Conservation (phyloP, 1,139 yeast species). For the Geotrichum carabidarum region DNA sequence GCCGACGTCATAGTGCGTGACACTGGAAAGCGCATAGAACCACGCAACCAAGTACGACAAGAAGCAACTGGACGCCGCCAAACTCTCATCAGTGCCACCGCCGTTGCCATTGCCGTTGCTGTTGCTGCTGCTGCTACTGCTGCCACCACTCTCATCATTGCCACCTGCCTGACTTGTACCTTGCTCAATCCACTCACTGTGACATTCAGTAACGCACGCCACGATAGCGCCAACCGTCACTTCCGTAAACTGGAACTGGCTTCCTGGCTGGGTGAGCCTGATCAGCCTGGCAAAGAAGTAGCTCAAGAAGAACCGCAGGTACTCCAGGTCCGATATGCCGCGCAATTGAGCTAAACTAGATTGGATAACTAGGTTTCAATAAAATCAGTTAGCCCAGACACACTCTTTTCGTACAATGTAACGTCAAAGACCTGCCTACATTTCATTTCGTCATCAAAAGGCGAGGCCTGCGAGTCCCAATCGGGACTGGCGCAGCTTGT, state of each 20-base stretch:
- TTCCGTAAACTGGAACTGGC: background rate
- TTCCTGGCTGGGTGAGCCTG: background rate
- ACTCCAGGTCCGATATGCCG: background rate
- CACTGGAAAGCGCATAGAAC: background rate
- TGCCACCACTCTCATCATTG: background rate
- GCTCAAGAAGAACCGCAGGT: conserved; percentile 5
- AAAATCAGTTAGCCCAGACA: background rate
- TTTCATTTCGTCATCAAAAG: background rate
- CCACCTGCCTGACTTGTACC: background rate
- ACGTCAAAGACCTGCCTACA: background rate
- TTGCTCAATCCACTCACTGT: background rate
- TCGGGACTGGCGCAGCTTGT: background rate
- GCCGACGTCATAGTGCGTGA: background rate
- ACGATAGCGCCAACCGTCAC: background rate
- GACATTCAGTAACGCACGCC: background rate
- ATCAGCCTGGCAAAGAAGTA: background rate
- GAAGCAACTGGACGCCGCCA: background rate
- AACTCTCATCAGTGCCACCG: background rate
- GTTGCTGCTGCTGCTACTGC: background rate
- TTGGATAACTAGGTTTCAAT: background rate
- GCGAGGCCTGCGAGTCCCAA: background rate
- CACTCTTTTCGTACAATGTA: too few relatives aligned
- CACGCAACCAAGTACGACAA: conserved; percentile 1
- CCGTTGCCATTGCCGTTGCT: too few relatives aligned
- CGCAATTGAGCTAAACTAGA: background rate